These are phyloP conservation scores for Neopestalotiopsis clavispora DNA, from an alignment of 2,329 filamentous ascomycete genomes.

Conservation along the genomic window DNA sequence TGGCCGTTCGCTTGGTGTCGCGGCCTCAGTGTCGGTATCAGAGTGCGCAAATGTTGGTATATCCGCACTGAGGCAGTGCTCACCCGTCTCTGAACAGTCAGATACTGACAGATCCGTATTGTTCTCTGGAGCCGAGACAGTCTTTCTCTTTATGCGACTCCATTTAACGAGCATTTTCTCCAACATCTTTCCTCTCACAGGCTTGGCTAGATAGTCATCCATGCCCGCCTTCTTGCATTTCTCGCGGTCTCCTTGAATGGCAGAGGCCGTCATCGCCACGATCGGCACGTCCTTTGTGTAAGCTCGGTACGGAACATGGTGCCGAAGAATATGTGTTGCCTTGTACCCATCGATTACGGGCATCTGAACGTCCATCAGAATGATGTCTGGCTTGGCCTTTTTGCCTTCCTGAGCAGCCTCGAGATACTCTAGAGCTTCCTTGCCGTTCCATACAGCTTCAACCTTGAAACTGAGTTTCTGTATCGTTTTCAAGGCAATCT, in stretches of 20 bases:
- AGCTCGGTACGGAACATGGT: constrained; percentile 67
- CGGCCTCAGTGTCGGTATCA: constrained; percentile 22
- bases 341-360: constrained; percentile 79
- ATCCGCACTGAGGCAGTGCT: constrained; percentile 40
- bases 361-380: constrained; percentile 81
- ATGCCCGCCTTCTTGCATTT: constrained; percentile 77
- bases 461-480: constrained; percentile 75
- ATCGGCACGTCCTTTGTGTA: constrained; percentile 70
- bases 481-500: constrained; percentile 78
- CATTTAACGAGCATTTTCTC: constrained; percentile 76
- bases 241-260: constrained; percentile 77
- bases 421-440: constrained; percentile 79
- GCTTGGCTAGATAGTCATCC: constrained; percentile 78
- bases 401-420: constrained; percentile 54
- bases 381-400: constrained; percentile 69
- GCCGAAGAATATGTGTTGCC: constrained; percentile 74
- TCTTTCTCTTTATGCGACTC: constrained; percentile 47
- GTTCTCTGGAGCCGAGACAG: constrained; percentile 24
- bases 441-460: constrained; percentile 76
- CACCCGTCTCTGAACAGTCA: constrained; percentile 51
- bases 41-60: constrained; percentile 26
- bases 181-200: constrained; percentile 70
- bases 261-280: constrained; percentile 81
- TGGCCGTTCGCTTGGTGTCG: constrained; percentile 23
- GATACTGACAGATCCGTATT: constrained; percentile 38